phyloP scores from a whole-genome alignment of 2,329 filamentous ascomycete species.

The Talaromyces sp. region DNA sequence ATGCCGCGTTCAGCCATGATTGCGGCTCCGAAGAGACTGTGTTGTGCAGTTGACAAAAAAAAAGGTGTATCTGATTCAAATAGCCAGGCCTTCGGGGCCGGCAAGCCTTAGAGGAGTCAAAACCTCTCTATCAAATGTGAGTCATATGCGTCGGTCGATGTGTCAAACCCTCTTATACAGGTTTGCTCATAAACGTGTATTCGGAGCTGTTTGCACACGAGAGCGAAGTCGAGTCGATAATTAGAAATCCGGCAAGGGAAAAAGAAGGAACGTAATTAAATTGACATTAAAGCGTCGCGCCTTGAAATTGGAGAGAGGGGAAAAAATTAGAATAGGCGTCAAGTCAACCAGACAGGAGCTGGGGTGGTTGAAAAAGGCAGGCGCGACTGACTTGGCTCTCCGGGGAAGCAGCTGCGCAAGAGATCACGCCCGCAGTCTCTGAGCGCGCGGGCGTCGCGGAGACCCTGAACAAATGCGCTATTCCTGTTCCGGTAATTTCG shows the following conservation, averaged over 20 bases:
- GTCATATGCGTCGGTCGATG: constrained; percentile 25
- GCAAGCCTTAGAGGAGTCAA: constrained; percentile 23
- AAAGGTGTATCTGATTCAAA: constrained; percentile 9
- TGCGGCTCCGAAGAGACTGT: constrained; percentile 14
- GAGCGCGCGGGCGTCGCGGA: constrained; percentile 32
- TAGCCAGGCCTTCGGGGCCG: constrained; percentile 35
- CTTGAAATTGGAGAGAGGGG: background rate
- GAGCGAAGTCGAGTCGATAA: background rate
- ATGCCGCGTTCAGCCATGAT: constrained; percentile 40
- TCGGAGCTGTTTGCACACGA: background rate
- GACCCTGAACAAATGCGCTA: constrained; percentile 33
- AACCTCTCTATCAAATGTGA: constrained; percentile 16
- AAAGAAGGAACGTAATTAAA: background rate
- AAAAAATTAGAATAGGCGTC: background rate
- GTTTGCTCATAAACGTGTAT: background rate
- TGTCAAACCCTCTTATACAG: background rate
- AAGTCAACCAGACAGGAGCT: constrained; percentile 1
- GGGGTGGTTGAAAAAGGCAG: background rate
- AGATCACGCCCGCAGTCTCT: constrained; percentile 20
- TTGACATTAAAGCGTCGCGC: background rate
- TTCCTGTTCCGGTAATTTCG: constrained; percentile 23
- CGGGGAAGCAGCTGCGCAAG: constrained; percentile 4
- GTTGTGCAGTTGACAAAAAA: constrained; percentile 17
- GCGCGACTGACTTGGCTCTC: background rate
- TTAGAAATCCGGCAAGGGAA: background rate